Evolutionary conservation across 1,139 yeast species (phyloP), one percentile per base, ranked within the genome.

Genomic region (Candida sanyaensis): DNA sequence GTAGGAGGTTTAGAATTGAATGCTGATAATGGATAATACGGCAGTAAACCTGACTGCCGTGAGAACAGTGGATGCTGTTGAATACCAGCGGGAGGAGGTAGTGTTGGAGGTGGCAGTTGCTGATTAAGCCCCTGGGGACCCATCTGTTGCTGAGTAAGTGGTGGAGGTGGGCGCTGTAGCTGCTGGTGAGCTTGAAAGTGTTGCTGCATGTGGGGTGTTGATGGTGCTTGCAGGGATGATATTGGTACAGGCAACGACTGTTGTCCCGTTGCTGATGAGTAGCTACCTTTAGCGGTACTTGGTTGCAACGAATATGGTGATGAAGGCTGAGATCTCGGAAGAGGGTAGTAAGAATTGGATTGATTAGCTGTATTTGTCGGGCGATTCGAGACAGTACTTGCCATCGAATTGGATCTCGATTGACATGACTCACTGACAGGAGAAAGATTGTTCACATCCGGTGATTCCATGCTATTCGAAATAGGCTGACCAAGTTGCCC

Each of bases 221-320:
- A n/a, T 27, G 40, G 40, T n/a, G 21, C 23, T 13, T n/a, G 37
- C 8, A 9, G 21, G 2, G 11, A 21, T 5, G 13, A 9, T 12
- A 33, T 12, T 33, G 37, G 37, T 33, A 21, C 24, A n/a, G 13
- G 10, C 4, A 9, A 13, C 1, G 21, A 8, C 23, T 12, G 23
- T 33, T 2, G 6, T n/a, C 21, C 23, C 1, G 39, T 2, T 6
- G 39, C 9, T 24, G 29, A 11, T 37, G 28, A 2, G 13, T 10
- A 21, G 10, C 7, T 10, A n/a, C 8, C 7, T 12, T 11, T 24
- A 17, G 13, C 10, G 6, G 23, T 8, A 32, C 6, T 17, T 37
- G 13, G 41, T 26, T 9, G 29, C 21, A n/a, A 30, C 10, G 45
- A 10, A 38, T 37, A 43, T 24, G 47, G 47, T 3, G 47, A 40